Evolutionary conservation across 2,329 filamentous ascomycete species (phyloP).

Genomic region (Colletotrichum destructivum): DNA sequence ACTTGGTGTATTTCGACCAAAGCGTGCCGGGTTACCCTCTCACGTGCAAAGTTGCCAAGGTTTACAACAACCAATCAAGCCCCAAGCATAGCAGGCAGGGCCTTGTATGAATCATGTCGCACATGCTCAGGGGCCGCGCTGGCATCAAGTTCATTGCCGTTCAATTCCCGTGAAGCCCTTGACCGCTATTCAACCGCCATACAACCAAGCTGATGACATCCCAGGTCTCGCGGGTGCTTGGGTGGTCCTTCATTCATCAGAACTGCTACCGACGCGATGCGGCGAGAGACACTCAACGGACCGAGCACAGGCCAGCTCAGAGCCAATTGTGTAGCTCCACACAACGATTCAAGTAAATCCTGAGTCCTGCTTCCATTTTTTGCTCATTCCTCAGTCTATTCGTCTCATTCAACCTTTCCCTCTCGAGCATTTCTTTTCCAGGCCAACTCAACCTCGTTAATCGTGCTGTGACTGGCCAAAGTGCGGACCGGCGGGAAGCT

Average conservation of each 20-base stretch:
- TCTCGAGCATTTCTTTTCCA: not conserved
- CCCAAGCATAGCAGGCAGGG: not conserved
- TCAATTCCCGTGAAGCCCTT: slow-evolving; percentile 10
- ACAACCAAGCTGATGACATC: not conserved
- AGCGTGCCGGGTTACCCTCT: no score
- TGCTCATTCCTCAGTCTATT: not conserved
- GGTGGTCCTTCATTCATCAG: not conserved
- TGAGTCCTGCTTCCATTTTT: not conserved
- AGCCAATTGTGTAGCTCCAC: not conserved
- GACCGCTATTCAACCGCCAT: not conserved
- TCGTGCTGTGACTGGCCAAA: not conserved
- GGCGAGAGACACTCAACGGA: not conserved
- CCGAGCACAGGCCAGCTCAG: no score
- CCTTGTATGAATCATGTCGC: not conserved
- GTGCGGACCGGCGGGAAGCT: slow-evolving; percentile 2
- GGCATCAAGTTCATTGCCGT: not conserved
- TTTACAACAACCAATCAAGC: not conserved
- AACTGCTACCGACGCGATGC: not conserved
- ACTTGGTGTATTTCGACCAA: no score
- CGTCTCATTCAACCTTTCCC: not conserved
- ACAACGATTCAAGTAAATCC: not conserved
- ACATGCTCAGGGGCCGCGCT: not conserved
- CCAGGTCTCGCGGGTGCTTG: not conserved
- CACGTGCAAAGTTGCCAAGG: no score
- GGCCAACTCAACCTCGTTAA: slow-evolving; percentile 1